Conservation (phyloP, 164 flowering plant species). For the Piper betle region DNA sequence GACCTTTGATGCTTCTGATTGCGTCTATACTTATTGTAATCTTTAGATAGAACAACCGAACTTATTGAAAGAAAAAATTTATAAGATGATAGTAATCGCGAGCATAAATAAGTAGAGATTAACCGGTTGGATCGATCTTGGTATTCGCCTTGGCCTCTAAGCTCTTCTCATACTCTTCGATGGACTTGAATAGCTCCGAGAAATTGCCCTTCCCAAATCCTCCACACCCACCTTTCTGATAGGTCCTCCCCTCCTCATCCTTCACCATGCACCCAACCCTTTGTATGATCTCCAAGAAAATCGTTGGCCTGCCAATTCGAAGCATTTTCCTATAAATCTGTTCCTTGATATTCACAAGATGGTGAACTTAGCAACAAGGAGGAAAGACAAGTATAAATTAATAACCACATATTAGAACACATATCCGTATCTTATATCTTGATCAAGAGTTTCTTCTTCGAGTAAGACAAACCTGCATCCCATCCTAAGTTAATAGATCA, state of each 20-base stretch:
- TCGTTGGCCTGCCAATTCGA: conserved; percentile 54
- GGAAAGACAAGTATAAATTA: neutral
- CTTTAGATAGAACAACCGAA: too few species aligned
- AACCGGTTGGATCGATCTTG: neutral
- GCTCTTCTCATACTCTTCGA: conserved; percentile 84
- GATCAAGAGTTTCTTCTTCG: too few species aligned
- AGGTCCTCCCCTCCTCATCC: conserved; percentile 52
- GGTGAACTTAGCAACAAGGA: neutral
- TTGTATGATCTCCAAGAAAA: conserved; percentile 85
- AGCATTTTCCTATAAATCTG: neutral
- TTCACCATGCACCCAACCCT: conserved; percentile 73
- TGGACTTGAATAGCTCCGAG: conserved; percentile 79
- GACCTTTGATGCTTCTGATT: too few species aligned
- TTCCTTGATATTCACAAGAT: neutral
- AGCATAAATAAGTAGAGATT: neutral
- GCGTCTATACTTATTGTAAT: too few species aligned
- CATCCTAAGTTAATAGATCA: too few species aligned
- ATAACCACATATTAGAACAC: too few species aligned
- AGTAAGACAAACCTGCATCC: too few species aligned
- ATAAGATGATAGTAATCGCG: neutral
- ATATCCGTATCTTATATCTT: too few species aligned
- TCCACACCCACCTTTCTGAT: conserved; percentile 83
- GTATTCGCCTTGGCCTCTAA: conserved; percentile 34
- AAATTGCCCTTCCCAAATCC: conserved; percentile 93
- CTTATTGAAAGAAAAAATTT: neutral